These are phyloP conservation scores for Sarocladium kiliense DNA, from an alignment of 2,329 filamentous ascomycete species.

Conservation along the genomic window DNA sequence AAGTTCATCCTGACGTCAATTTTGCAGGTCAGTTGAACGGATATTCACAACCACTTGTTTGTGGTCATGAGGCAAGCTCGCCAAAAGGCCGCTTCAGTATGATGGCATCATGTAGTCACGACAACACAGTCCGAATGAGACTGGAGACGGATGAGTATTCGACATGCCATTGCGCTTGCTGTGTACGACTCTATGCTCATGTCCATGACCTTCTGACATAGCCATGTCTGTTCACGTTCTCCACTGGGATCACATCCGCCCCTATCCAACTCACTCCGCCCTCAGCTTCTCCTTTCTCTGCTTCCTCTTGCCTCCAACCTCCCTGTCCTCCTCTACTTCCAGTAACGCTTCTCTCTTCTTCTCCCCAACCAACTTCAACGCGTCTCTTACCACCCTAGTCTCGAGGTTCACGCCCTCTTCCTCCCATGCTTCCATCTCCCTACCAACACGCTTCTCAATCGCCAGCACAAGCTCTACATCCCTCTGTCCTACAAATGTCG, in stretches of 20 bases:
- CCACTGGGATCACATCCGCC: not conserved
- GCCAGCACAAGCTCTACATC: conserved; percentile 88
- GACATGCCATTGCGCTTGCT: too few species aligned
- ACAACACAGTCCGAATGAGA: too few species aligned
- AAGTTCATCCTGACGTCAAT: too few species aligned
- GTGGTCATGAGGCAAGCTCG: too few species aligned
- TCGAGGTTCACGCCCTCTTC: conserved; percentile 96
- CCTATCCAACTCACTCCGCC: conserved; percentile 18
- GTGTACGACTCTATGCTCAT: too few species aligned
- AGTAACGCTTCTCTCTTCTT: conserved; percentile 90
- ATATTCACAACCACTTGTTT: too few species aligned
- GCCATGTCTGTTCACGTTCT: not conserved
- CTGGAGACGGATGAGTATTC: too few species aligned
- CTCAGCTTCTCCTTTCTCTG: conserved; percentile 53
- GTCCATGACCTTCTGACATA: not conserved
- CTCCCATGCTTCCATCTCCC: conserved; percentile 75
- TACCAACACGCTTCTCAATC: conserved; percentile 78
- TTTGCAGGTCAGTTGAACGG: too few species aligned
- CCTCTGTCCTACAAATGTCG: conserved; percentile 87
- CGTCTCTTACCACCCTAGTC: conserved; percentile 76
- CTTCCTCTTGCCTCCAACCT: conserved; percentile 82
- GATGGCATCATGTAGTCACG: too few species aligned
- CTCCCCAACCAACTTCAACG: conserved; percentile 85
- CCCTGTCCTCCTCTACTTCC: conserved; percentile 86
- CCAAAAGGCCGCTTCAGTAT: too few species aligned